phyloP scores from a whole-genome alignment of 345 rosid genomes.

The Aegle marmelos region DNA sequence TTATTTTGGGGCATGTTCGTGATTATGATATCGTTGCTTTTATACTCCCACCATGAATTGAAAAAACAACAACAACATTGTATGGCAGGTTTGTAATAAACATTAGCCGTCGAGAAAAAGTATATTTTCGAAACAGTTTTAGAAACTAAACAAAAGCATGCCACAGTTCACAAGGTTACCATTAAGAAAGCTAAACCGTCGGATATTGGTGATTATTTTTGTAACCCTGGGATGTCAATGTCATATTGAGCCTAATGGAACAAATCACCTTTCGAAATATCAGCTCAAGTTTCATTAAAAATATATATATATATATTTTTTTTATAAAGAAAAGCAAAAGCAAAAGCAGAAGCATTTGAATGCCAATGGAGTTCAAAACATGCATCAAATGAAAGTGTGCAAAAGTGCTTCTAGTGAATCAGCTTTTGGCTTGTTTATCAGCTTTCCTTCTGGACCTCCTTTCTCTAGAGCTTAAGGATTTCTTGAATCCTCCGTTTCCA shows the following conservation, averaged over 20 bases:
- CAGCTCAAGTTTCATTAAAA: no score
- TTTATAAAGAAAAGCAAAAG: not conserved
- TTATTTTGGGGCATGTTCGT: no score
- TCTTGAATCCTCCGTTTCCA: conserved; percentile 40
- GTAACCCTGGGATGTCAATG: not conserved
- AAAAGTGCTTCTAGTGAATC: not conserved
- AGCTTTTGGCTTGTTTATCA: conserved; percentile 24
- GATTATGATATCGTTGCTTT: no score
- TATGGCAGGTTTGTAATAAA: no score
- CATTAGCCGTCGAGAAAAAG: no score
- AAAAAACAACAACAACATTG: no score
- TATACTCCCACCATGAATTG: no score
- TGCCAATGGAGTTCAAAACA: not conserved
- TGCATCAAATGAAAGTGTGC: not conserved
- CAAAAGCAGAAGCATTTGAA: not conserved
- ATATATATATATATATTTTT: no score
- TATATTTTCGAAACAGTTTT: no score
- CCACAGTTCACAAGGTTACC: not conserved
- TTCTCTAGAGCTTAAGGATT: conserved; percentile 52
- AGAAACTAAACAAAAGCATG: no score
- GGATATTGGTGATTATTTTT: not conserved
- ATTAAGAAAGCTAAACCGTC: no score
- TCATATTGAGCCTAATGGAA: not conserved
- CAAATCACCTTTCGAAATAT: no score
- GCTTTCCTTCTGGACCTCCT: conserved; percentile 54